Evolutionary conservation across 2,329 filamentous ascomycete species (phyloP).

Genomic region (Phialophora expanda): DNA sequence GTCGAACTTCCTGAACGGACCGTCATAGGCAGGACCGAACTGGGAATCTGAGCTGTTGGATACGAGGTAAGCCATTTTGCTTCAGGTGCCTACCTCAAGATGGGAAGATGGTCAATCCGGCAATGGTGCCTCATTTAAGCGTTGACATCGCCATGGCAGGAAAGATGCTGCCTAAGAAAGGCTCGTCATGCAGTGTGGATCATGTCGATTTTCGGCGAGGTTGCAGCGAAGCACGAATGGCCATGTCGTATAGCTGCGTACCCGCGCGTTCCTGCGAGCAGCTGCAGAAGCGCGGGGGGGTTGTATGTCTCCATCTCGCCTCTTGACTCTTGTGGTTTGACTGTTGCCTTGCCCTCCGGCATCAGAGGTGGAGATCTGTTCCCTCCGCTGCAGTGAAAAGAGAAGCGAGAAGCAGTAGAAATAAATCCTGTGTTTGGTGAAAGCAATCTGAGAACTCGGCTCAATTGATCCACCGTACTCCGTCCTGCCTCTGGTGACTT

Average conservation of each 20-base stretch:
- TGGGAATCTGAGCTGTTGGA: slow-evolving; percentile 31
- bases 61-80: slow-evolving; percentile 10
- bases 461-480: background rate
- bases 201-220: slow-evolving; percentile 6
- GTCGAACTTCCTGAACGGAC: slow-evolving; percentile 44
- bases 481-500: background rate
- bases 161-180: slow-evolving; percentile 22
- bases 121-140: background rate
- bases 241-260: background rate
- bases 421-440: no score
- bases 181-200: slow-evolving; percentile 9
- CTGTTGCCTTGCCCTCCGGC: background rate
- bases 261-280: background rate
- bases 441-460: background rate
- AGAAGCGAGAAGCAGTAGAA: no score
- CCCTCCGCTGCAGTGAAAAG: background rate
- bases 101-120: background rate
- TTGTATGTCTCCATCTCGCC: background rate
- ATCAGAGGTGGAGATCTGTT: background rate
- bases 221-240: slow-evolving; percentile 4
- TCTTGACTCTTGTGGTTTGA: background rate
- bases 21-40: slow-evolving; percentile 33
- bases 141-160: slow-evolving; percentile 10
- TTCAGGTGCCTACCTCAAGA: slow-evolving; percentile 1
- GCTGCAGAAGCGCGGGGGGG: background rate